A percentile compares a stretch with the other conserved stretches of the same genome.
Conservation (phyloP, 805 yeast species). For the Yamadazyma tumulicola region DNA sequence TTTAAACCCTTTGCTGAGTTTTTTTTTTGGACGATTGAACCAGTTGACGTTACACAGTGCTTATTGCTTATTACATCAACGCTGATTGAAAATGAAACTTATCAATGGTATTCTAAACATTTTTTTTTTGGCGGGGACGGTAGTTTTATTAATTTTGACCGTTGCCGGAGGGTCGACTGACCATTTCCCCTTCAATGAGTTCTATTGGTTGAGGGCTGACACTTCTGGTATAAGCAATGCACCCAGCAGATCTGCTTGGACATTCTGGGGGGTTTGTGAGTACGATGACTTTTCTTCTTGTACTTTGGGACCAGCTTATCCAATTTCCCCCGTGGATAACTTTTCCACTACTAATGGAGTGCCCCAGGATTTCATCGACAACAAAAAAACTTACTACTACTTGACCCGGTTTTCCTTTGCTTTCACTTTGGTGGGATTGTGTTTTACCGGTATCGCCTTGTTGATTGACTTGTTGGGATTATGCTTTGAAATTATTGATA, state of each 20-base stretch:
- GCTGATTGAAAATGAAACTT: conserved; percentile 24
- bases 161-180: conserved; percentile 62
- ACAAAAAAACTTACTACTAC: conserved; percentile 59
- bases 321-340: conserved; percentile 78
- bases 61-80: background rate
- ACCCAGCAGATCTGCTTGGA: conserved; percentile 65
- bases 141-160: conserved; percentile 49
- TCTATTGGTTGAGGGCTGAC: conserved; percentile 80
- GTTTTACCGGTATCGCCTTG: conserved; percentile 61
- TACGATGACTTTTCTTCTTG: conserved; percentile 53
- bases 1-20: background rate
- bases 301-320: conserved; percentile 67
- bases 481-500: conserved; percentile 54
- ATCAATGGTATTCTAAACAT: conserved; percentile 32
- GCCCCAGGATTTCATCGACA: conserved; percentile 50
- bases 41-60: background rate
- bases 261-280: conserved; percentile 70
- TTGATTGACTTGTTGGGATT: conserved; percentile 52
- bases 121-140: conserved; percentile 39
- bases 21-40: background rate
- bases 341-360: conserved; percentile 52
- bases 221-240: conserved; percentile 56
- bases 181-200: conserved; percentile 58
- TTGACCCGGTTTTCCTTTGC: conserved; percentile 66
- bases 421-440: conserved; percentile 55